These are phyloP conservation scores for Bonia amplexicaulis DNA, from an alignment of 176 grass and related monocot genomes.

Conservation along the genomic window DNA sequence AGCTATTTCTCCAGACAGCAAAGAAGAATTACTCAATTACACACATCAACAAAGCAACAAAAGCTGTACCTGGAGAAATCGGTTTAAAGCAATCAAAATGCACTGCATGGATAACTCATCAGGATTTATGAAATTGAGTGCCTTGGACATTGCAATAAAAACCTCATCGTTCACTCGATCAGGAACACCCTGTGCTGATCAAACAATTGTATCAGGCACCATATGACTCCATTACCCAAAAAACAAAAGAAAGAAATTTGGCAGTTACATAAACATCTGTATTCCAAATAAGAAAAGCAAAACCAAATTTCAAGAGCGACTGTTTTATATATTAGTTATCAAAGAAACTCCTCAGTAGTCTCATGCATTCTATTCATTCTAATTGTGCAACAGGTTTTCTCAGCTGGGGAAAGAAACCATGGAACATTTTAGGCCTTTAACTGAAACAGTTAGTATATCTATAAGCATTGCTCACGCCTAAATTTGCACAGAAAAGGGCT, in stretches of 20 bases:
- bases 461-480: constrained; percentile 16
- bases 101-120: constrained; percentile 99
- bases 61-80: constrained; percentile 84
- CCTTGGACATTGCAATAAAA: constrained; percentile 98
- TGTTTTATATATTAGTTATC: constrained; percentile 12
- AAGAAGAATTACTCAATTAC: constrained; percentile 9
- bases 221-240: background rate
- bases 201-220: constrained; percentile 55
- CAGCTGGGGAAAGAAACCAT: background rate
- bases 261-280: constrained; percentile 5
- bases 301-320: background rate
- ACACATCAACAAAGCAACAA: background rate
- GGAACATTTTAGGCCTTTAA: background rate
- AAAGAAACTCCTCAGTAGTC: background rate
- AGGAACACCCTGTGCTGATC: constrained; percentile 79
- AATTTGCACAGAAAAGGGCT: constrained; percentile 10
- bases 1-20: constrained; percentile 7
- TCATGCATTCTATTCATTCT: background rate
- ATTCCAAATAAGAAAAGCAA: background rate
- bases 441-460: background rate
- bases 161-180: constrained; percentile 88
- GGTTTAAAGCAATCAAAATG: constrained; percentile 92
- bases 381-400: background rate
- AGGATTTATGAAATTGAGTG: constrained; percentile 99
- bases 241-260: constrained; percentile 9